These are phyloP conservation scores for Mycena galopus DNA, from an alignment of 768 basidiomycete genomes.

Conservation along the genomic window DNA sequence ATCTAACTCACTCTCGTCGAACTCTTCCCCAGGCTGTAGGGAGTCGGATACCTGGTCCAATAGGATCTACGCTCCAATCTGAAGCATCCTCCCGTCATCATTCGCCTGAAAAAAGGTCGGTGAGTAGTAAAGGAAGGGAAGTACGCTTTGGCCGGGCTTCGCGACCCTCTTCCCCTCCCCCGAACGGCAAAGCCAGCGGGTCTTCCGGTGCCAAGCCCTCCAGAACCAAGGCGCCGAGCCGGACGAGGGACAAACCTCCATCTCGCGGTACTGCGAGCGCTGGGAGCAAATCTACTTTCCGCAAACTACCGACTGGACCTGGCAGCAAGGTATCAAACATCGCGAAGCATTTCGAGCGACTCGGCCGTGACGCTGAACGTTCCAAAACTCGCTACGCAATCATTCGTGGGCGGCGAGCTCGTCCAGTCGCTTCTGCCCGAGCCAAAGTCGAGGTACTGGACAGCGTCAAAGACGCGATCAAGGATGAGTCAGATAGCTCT, in stretches of 20 bases:
- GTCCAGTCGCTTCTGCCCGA: slow-evolving; percentile 90
- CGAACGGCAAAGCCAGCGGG: slow-evolving; percentile 47
- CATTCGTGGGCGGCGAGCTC: slow-evolving; percentile 86
- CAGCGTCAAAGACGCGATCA: slow-evolving; percentile 91
- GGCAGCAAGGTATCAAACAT: slow-evolving; percentile 88
- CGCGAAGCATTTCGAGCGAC: slow-evolving; percentile 90
- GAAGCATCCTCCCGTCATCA: slow-evolving; percentile 70
- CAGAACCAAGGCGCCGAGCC: slow-evolving; percentile 51
- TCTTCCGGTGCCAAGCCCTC: slow-evolving; percentile 47
- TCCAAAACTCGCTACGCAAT: slow-evolving; percentile 86
- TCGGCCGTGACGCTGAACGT: slow-evolving; percentile 80
- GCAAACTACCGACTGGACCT: slow-evolving; percentile 61
- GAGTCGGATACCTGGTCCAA: slow-evolving; percentile 69
- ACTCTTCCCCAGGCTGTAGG: slow-evolving; percentile 50
- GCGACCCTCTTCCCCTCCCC: slow-evolving; percentile 44
- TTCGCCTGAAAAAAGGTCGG: slow-evolving; percentile 79
- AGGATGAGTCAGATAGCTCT: slow-evolving; percentile 82
- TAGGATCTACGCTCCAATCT: slow-evolving; percentile 66
- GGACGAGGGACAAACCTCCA: slow-evolving; percentile 56
- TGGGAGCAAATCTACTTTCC: slow-evolving; percentile 64
- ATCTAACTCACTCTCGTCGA: slow-evolving; percentile 69
- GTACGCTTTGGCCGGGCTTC: slow-evolving; percentile 59
- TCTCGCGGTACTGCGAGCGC: slow-evolving; percentile 59
- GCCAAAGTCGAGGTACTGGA: slow-evolving; percentile 91
- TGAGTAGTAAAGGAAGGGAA: slow-evolving; percentile 53